Percentiles rank a stretch among this genome's conserved stretches.
phyloP scores from a whole-genome alignment of 192 early-diverging fungal genomes.

The Coemansia sp. region DNA sequence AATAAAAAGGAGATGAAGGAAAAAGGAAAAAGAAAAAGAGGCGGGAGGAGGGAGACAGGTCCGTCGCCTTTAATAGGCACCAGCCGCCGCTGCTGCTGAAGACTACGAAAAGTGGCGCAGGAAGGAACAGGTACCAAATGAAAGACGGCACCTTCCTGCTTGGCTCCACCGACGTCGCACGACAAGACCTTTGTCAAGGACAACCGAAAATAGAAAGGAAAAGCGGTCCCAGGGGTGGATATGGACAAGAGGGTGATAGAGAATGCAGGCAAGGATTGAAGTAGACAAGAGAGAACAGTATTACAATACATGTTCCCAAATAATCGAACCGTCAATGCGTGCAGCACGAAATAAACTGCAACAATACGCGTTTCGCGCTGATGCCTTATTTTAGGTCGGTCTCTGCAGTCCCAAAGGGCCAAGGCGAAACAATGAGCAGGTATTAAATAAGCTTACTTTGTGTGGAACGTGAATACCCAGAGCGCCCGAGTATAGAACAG shows the following conservation, averaged over 20 bases:
- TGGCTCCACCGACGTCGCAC: conserved; percentile 1
- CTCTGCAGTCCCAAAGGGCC: background rate
- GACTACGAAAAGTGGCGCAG: background rate
- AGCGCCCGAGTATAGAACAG: background rate
- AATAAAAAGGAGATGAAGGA: conserved; percentile 7
- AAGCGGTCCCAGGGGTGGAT: background rate
- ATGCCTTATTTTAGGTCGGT: background rate
- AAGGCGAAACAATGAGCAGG: background rate
- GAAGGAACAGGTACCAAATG: background rate
- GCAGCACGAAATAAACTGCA: background rate
- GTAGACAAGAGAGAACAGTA: background rate
- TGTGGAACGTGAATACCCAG: conserved; percentile 6
- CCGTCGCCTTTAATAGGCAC: conserved; percentile 31
- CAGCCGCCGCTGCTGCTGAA: background rate
- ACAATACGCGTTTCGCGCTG: background rate
- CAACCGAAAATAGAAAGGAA: background rate
- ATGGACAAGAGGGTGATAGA: conserved; percentile 2
- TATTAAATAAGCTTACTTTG: conserved; percentile 12
- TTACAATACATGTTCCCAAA: background rate
- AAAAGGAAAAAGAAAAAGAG: background rate
- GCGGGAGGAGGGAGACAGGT: conserved; percentile 13
- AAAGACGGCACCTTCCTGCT: background rate
- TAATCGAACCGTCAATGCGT: conserved; percentile 19
- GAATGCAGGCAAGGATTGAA: background rate
- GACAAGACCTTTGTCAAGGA: background rate